Conservation (phyloP, 371 early-diverging fungal species). For the Circinella minor region DNA sequence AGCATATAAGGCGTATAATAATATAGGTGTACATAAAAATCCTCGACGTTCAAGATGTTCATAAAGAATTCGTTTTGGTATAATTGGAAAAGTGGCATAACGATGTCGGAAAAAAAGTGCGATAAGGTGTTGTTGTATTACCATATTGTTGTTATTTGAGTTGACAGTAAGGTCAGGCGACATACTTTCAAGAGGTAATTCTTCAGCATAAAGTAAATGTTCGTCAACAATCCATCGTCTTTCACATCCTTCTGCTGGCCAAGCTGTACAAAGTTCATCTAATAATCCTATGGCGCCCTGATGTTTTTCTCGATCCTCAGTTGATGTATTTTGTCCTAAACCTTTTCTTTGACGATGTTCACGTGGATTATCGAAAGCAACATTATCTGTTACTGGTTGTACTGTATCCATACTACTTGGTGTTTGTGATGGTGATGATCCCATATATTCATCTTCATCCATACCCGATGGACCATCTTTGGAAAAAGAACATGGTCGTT, state of each 20-base stretch:
- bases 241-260: conserved; percentile 23
- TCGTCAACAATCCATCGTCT: conserved; percentile 30
- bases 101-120: conserved; percentile 41
- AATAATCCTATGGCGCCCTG: conserved; percentile 10
- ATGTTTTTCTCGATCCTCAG: conserved; percentile 12
- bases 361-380: conserved; percentile 6
- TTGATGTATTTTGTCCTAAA: not conserved
- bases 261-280: conserved; percentile 15
- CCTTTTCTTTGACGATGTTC: conserved; percentile 15
- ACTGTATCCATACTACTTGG: conserved; percentile 4
- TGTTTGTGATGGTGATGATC: conserved; percentile 1
- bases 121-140: conserved; percentile 23
- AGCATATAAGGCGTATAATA: conserved; percentile 49
- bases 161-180: not conserved
- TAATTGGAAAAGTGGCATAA: conserved; percentile 28
- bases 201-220: conserved; percentile 15
- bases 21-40: conserved; percentile 41
- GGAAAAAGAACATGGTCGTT: conserved; percentile 33
- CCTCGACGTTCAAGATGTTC: conserved; percentile 50
- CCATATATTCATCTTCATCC: conserved; percentile 9
- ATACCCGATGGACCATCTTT: conserved; percentile 28
- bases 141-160: conserved; percentile 28
- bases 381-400: not conserved
- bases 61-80: conserved; percentile 45
- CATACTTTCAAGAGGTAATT: not conserved